These are phyloP conservation scores for Artemisia argyi DNA, from an alignment of 129 eudicot species.

Conservation along the genomic window DNA sequence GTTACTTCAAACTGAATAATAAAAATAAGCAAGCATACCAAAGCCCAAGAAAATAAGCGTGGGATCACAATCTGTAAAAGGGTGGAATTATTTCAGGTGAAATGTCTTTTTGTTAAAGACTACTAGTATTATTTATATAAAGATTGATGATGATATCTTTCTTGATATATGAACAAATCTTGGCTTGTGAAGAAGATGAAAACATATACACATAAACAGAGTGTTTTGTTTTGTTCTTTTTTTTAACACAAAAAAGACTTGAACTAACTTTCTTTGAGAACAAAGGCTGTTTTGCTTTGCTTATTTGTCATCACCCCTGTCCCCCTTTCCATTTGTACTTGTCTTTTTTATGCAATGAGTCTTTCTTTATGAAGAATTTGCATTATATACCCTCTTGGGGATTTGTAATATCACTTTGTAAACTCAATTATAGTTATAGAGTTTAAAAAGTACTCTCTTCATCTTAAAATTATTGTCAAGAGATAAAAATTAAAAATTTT, in stretches of 20 bases:
- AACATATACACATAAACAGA: background rate
- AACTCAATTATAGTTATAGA: too few relatives aligned
- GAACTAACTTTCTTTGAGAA: slow-evolving; percentile 38
- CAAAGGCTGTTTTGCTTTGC: slow-evolving; percentile 34
- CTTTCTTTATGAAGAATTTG: background rate
- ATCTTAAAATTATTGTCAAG: too few relatives aligned
- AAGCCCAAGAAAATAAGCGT: slow-evolving; percentile 40
- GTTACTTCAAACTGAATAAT: background rate
- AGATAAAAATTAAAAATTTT: too few relatives aligned
- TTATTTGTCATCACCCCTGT: slow-evolving; percentile 44
- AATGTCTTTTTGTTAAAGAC: slow-evolving; percentile 29
- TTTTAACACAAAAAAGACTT: slow-evolving; percentile 1
- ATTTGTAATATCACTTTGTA: background rate
- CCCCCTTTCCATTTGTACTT: slow-evolving; percentile 27
- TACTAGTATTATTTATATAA: background rate
- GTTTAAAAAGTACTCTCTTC: too few relatives aligned
- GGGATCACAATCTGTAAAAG: slow-evolving; percentile 42
- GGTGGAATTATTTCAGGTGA: slow-evolving; percentile 31
- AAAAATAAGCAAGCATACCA: slow-evolving; percentile 32
- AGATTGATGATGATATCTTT: slow-evolving; percentile 25
- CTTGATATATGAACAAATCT: slow-evolving; percentile 36
- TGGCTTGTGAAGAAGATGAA: slow-evolving; percentile 12
- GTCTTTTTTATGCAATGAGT: background rate
- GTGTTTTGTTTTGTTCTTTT: slow-evolving; percentile 19
- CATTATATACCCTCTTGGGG: background rate